These are phyloP conservation scores for Torrubiella hemipterigena DNA, from an alignment of 2,329 filamentous ascomycete genomes.

Conservation along the genomic window DNA sequence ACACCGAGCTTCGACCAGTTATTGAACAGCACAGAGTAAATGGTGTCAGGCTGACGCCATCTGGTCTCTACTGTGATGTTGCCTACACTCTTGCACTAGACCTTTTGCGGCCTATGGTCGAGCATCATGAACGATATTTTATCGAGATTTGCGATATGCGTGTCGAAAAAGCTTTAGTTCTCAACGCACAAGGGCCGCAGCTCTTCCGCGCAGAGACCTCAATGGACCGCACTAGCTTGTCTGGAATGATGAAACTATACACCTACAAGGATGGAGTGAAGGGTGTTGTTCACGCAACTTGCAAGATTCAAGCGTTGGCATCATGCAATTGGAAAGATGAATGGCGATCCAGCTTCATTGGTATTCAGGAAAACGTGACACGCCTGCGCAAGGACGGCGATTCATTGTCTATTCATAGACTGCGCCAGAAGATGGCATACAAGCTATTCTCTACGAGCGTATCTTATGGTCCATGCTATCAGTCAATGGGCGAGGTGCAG, in stretches of 20 bases:
- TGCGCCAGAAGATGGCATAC: background rate
- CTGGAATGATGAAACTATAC: background rate
- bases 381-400: too few relatives aligned
- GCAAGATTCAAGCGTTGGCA: too few relatives aligned
- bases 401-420: background rate
- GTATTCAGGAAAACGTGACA: too few relatives aligned
- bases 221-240: background rate
- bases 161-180: constrained; percentile 1
- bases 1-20: background rate
- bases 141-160: background rate
- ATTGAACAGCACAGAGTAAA: background rate
- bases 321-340: too few relatives aligned
- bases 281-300: too few relatives aligned
- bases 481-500: background rate
- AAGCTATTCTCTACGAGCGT: background rate
- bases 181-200: background rate
- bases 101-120: background rate
- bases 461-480: background rate
- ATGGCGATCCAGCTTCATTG: too few relatives aligned
- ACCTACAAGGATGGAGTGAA: too few relatives aligned
- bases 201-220: background rate
- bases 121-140: background rate
- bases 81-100: background rate
- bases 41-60: background rate
- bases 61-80: background rate